These are phyloP conservation scores for Thelonectria rubi DNA, from an alignment of 2,329 filamentous ascomycete species.

Conservation along the genomic window DNA sequence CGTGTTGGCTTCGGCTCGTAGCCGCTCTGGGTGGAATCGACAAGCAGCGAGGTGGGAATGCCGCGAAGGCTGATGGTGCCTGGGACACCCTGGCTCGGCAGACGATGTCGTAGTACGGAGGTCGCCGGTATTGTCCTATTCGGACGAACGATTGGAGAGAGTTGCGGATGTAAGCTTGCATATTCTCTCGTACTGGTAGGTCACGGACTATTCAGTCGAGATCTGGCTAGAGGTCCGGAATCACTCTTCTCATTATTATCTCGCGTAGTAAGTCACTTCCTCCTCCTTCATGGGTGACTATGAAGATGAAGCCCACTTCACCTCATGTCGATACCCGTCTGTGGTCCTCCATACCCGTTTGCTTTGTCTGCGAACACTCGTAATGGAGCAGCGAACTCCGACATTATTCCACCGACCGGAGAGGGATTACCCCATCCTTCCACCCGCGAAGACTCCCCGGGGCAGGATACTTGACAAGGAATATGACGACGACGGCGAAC, in stretches of 20 bases:
- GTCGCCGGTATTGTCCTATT: neutral
- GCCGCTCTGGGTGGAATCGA: neutral
- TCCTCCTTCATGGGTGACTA: no score
- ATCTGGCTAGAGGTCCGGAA: no score
- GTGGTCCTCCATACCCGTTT: no score
- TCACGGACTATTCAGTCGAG: no score
- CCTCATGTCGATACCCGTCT: no score
- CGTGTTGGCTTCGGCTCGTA: neutral
- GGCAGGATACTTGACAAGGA: slow-evolving; percentile 1
- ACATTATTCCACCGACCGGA: neutral
- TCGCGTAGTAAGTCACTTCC: no score
- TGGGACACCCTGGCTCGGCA: neutral
- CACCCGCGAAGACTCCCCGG: neutral
- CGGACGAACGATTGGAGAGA: neutral
- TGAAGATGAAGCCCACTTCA: no score
- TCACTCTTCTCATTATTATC: no score
- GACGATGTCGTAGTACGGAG: neutral
- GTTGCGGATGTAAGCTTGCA: neutral
- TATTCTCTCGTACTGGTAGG: no score
- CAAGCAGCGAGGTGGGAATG: neutral
- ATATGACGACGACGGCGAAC: slow-evolving; percentile 7
- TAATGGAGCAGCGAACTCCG: no score
- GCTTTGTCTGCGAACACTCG: no score
- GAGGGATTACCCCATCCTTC: neutral
- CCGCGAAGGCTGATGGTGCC: neutral